A percentile compares a stretch with the other conserved stretches of the same genome.
Conservation (phyloP, 108 stramenopile genomes). For the Mayamaea pseudoterrestris region DNA sequence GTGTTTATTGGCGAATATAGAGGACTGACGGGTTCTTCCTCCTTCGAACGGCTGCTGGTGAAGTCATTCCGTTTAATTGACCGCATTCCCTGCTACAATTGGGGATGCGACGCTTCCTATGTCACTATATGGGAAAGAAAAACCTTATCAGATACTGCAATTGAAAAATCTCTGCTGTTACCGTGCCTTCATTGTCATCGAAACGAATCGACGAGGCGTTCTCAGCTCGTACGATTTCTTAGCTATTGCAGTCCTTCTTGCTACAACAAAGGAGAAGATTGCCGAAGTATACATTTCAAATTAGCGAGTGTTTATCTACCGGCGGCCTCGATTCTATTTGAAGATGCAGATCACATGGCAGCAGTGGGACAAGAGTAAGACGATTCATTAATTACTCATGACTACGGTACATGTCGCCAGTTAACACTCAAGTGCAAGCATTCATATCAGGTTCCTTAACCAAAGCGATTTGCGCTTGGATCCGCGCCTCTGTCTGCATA, state of each 20-base stretch:
- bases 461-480: too few species aligned
- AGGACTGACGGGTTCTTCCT: slow-evolving; percentile 31
- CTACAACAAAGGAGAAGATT: too few species aligned
- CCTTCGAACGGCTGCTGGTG: slow-evolving; percentile 25
- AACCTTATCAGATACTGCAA: neutral
- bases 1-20: slow-evolving; percentile 49
- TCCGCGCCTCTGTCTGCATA: too few species aligned
- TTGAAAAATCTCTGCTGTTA: slow-evolving; percentile 5
- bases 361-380: too few species aligned
- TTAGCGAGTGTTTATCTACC: too few species aligned
- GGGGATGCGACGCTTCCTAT: slow-evolving; percentile 48
- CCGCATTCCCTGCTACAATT: slow-evolving; percentile 21
- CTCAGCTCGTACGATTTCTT: slow-evolving; percentile 18
- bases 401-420: too few species aligned
- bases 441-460: too few species aligned
- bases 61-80: slow-evolving; percentile 5
- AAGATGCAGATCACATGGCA: too few species aligned
- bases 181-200: slow-evolving; percentile 18
- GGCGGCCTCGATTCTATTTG: too few species aligned
- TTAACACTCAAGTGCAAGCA: too few species aligned
- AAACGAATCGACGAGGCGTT: slow-evolving; percentile 15
- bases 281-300: too few species aligned
- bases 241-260: slow-evolving; percentile 31
- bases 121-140: slow-evolving; percentile 29
- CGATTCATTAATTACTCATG: too few species aligned